Percentiles rank a stretch among this genome's conserved stretches.
phyloP scores from a whole-genome alignment of 257 asterid species.

The Solanum ossicruentum region DNA sequence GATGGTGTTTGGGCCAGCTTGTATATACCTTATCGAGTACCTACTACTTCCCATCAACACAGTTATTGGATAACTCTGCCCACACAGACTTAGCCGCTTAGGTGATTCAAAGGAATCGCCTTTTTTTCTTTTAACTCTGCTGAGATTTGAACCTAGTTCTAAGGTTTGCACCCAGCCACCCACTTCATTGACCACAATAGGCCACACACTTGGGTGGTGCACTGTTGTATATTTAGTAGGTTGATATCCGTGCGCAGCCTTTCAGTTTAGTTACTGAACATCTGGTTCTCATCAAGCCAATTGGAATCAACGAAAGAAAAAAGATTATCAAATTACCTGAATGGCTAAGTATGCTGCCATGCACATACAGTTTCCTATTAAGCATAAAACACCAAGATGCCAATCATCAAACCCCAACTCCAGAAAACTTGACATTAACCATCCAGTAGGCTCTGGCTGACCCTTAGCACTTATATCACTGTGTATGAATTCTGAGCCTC shows the following conservation, averaged over 20 bases:
- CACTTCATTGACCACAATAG: neutral
- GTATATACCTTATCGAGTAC: neutral
- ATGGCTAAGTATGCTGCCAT: slow-evolving; percentile 83
- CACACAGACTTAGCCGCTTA: neutral
- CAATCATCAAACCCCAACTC: slow-evolving; percentile 68
- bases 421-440: slow-evolving; percentile 53
- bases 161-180: neutral
- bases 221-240: neutral
- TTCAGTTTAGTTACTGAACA: neutral
- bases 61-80: neutral
- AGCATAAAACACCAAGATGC: slow-evolving; percentile 87
- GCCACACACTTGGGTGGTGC: neutral
- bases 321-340: slow-evolving; percentile 41
- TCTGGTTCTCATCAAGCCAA: neutral
- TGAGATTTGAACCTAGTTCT: neutral
- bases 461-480: slow-evolving; percentile 72
- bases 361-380: slow-evolving; percentile 94
- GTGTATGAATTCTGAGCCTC: slow-evolving; percentile 44
- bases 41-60: neutral
- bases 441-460: slow-evolving; percentile 85
- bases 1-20: neutral
- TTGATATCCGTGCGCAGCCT: neutral
- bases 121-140: neutral
- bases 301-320: neutral
- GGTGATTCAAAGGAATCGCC: neutral